Evolutionary conservation across 2,329 filamentous ascomycete genomes (phyloP).

Genomic region (Apiospora phragmitis): DNA sequence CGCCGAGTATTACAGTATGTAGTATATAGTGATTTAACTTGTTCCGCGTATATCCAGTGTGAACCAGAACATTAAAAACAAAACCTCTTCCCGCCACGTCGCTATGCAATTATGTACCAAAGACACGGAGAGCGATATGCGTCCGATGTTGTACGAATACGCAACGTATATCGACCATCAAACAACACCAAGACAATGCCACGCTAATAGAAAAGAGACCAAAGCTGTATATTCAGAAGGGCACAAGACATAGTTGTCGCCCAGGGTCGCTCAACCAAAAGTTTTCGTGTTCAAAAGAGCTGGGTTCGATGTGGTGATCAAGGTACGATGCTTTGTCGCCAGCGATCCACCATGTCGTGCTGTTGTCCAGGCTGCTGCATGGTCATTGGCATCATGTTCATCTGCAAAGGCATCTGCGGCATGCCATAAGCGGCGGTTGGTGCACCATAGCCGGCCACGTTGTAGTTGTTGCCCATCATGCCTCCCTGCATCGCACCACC

Average conservation of each 20-base stretch:
- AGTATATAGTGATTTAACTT: background rate
- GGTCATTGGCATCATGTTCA: slow-evolving; percentile 20
- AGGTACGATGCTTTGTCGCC: slow-evolving; percentile 33
- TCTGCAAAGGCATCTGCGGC: slow-evolving; percentile 16
- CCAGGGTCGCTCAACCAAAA: background rate
- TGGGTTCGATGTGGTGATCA: slow-evolving; percentile 13
- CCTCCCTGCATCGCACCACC: slow-evolving; percentile 2
- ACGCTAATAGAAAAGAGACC: background rate
- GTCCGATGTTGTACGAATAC: background rate
- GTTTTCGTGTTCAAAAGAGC: background rate
- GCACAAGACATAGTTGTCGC: background rate
- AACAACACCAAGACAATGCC: slow-evolving; percentile 5
- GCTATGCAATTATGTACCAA: slow-evolving; percentile 1
- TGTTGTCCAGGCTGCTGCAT: slow-evolving; percentile 29
- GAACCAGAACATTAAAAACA: background rate
- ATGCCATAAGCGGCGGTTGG: slow-evolving; percentile 18
- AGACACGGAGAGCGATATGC: background rate
- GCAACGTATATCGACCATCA: background rate
- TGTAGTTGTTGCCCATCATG: slow-evolving; percentile 5
- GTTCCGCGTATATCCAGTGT: background rate
- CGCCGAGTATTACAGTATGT: background rate
- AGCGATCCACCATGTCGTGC: slow-evolving; percentile 32
- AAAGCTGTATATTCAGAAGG: background rate
- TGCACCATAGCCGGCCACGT: slow-evolving; percentile 9
- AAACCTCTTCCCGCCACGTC: background rate